phyloP scores from a whole-genome alignment of 805 yeast genomes.

The Teunomyces barrocoloradensis region DNA sequence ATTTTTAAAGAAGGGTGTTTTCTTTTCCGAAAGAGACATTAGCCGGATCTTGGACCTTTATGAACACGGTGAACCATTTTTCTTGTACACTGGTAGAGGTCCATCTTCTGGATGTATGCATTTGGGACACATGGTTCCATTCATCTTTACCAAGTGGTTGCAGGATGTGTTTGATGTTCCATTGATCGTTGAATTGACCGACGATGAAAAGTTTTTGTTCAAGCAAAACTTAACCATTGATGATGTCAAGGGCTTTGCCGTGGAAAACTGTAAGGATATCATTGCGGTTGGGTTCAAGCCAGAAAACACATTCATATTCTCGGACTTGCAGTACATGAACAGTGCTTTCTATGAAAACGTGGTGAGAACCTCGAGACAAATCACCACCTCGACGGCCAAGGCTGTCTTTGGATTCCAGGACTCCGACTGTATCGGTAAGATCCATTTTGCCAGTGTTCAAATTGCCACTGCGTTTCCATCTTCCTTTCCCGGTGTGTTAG shows the following conservation, averaged over 20 bases:
- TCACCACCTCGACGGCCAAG: conserved; percentile 94
- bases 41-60: conserved; percentile 76
- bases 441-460: conserved; percentile 95
- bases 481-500: conserved; percentile 91
- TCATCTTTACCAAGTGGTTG: conserved; percentile 93
- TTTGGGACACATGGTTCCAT: conserved; percentile 95
- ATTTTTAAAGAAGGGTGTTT: conserved; percentile 83
- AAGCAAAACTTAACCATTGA: conserved; percentile 86
- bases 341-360: conserved; percentile 93
- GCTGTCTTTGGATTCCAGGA: conserved; percentile 97
- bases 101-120: conserved; percentile 95
- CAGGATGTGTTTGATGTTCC: conserved; percentile 98
- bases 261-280: conserved; percentile 87
- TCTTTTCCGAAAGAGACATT: conserved; percentile 89
- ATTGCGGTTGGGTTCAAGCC: conserved; percentile 93
- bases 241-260: conserved; percentile 78
- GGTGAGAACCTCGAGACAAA: conserved; percentile 87
- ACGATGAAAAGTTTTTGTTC: conserved; percentile 95
- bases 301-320: conserved; percentile 90
- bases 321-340: conserved; percentile 90
- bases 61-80: conserved; percentile 93
- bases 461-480: conserved; percentile 95
- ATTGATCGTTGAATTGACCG: conserved; percentile 88
- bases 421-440: conserved; percentile 89
- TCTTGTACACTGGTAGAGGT: conserved; percentile 95